Conservation (phyloP, 2,329 filamentous ascomycete species). For the Trichoderma cornu-damae region DNA sequence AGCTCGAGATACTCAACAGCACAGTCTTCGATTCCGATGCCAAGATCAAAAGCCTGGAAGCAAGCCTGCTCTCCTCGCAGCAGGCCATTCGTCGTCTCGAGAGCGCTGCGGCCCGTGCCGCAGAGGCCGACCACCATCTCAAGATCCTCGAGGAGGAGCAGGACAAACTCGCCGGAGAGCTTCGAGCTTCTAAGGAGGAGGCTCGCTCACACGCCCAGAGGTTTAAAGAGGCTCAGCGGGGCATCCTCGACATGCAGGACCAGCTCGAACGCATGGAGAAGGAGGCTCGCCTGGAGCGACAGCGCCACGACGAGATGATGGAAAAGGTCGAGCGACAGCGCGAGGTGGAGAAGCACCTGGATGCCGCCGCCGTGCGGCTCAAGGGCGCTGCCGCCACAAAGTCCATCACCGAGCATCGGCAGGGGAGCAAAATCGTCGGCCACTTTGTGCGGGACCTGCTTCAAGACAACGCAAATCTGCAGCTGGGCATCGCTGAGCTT, state of each 20-base stretch:
- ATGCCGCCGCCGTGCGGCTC: slow-evolving; percentile 70
- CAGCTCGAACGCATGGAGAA: slow-evolving; percentile 85
- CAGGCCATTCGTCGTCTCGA: slow-evolving; percentile 71
- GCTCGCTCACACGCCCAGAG: slow-evolving; percentile 72
- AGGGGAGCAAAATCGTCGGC: slow-evolving; percentile 68
- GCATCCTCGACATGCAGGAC: slow-evolving; percentile 71
- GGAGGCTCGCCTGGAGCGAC: slow-evolving; percentile 72
- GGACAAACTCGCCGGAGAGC: slow-evolving; percentile 60
- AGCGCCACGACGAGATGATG: slow-evolving; percentile 76
- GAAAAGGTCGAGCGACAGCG: slow-evolving; percentile 78
- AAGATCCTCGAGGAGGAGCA: slow-evolving; percentile 77
- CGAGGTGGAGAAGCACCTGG: slow-evolving; percentile 74
- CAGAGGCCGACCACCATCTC: slow-evolving; percentile 75
- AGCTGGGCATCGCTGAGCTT: slow-evolving; percentile 85
- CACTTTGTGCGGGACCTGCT: slow-evolving; percentile 95
- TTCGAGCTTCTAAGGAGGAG: slow-evolving; percentile 65
- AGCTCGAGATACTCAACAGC: slow-evolving; percentile 78
- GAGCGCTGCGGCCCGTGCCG: slow-evolving; percentile 65
- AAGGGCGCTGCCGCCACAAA: slow-evolving; percentile 74
- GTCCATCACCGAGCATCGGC: slow-evolving; percentile 54
- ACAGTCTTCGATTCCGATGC: slow-evolving; percentile 75
- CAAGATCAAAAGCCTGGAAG: slow-evolving; percentile 70
- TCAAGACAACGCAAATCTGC: slow-evolving; percentile 89
- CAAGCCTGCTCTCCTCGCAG: slow-evolving; percentile 71
- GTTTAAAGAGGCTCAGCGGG: slow-evolving; percentile 80